A percentile compares a stretch with the other conserved stretches of the same genome.
These are phyloP conservation scores for Polymyxa betae DNA, from an alignment of 208 protist species.

Conservation along the genomic window DNA sequence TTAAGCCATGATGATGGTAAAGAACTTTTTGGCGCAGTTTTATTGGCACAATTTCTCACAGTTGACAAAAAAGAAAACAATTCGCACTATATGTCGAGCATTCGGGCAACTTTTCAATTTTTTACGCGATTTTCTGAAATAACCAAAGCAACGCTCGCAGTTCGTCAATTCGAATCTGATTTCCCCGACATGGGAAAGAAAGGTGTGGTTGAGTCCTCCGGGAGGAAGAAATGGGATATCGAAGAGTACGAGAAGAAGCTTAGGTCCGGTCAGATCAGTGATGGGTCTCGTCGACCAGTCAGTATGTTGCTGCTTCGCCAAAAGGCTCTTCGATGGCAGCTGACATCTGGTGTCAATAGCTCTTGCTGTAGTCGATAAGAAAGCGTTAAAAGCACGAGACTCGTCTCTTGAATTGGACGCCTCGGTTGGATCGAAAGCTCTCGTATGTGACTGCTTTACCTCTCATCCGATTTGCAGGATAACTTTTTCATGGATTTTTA, in stretches of 20 bases:
- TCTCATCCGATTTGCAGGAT: background rate
- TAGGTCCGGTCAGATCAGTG: conserved; percentile 16
- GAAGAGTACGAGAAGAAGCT: conserved; percentile 43
- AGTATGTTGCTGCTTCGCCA: conserved; percentile 27
- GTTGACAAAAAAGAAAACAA: no score
- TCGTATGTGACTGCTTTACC: background rate
- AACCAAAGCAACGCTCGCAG: no score
- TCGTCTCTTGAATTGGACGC: background rate
- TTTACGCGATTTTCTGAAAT: no score
- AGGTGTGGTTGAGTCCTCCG: conserved; percentile 17
- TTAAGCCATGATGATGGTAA: no score
- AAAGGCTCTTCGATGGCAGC: background rate
- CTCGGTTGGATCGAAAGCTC: background rate
- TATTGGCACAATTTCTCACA: no score
- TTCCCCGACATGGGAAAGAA: no score
- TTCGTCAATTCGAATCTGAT: no score
- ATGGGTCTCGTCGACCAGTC: background rate
- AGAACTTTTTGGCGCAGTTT: no score
- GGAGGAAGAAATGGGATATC: conserved; percentile 40
- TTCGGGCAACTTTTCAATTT: no score
- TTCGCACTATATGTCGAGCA: no score
- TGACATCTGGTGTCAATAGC: background rate
- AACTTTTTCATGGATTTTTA: no score
- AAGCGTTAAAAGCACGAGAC: background rate
- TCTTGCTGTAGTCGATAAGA: conserved; percentile 26